Evolutionary conservation across 1,284 basidiomycete genomes (phyloP), one percentile per base, ranked within the genome.

Genomic region (Leccinum subspadiceum): DNA sequence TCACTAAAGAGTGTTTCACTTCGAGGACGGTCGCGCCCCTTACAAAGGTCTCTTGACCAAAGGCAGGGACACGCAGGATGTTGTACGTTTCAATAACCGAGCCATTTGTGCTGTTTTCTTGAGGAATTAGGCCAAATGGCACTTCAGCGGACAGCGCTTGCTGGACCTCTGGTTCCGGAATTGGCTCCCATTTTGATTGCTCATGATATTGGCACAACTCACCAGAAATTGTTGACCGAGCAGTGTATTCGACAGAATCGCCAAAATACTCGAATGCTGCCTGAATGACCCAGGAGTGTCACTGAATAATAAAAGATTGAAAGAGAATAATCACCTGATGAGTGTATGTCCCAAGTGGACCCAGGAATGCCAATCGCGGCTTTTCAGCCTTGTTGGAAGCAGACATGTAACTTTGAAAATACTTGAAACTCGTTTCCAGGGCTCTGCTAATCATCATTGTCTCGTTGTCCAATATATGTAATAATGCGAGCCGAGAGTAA

Each of bases 71-170:
- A 35, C 86, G 83, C 44, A 92, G 73, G 31, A 76, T 66, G 68
- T 91, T 85, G 64, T 89, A 90, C 3, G 89, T 88, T 70, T 92
- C 90, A 15, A 84, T 74, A 7, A 92, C 90, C n/a, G 76, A 76
- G 9, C 90, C 90, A 65, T 85, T 87, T 37, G 84, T 87, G 24
- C 84, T 84, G 67, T 92, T 92, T 73, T 92, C 90, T 70, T 89
- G 86, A 13, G 90, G 90, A 20, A 92, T 76, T 9, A 92, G 77
- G 20, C 80, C 89, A 53, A 84, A 70, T 60, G 69, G 78, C 60
- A 71, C 72, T 33, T 70, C 70, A 31, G 67, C 53, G 3, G 78
- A 77, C 22, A 92, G 71, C 8, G 80, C 73, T 49, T 78, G 68
- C 60, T 86, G 85, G 22, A 86, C 83, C 63, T 81, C 89, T 92